Conservation (phyloP, 257 asterid species). For the Penstemon davidsonii region DNA sequence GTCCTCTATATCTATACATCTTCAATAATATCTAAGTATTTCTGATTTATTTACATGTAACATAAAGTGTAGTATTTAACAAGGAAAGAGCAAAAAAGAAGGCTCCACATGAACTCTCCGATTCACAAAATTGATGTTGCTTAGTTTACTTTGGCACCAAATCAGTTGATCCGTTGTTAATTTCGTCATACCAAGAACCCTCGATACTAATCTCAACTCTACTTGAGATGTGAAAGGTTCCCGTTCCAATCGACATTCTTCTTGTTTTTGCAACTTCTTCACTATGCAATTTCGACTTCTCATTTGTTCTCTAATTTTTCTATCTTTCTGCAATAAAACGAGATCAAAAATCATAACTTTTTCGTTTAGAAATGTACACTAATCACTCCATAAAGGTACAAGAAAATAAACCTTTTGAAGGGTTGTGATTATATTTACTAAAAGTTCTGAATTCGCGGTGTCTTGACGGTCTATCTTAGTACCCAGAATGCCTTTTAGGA, state of each 20-base stretch:
- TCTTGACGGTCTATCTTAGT: constrained; percentile 31
- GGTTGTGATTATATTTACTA: constrained; percentile 36
- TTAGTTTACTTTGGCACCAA: constrained; percentile 74
- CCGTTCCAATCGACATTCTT: constrained; percentile 25
- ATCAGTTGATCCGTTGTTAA: constrained; percentile 51
- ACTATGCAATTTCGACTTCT: constrained; percentile 75
- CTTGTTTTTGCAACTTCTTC: constrained; percentile 56
- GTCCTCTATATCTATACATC: no score
- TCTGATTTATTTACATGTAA: no score
- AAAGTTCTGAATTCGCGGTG: constrained; percentile 39
- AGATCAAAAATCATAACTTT: neutral
- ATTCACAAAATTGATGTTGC: constrained; percentile 51
- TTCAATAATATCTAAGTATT: no score
- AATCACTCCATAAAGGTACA: no score
- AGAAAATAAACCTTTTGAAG: constrained; percentile 65
- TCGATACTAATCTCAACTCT: constrained; percentile 61
- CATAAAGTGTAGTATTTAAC: constrained; percentile 30
- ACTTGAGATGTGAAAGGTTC: constrained; percentile 48
- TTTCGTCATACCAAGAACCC: constrained; percentile 59
- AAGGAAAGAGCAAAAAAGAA: constrained; percentile 75
- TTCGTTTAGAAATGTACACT: neutral
- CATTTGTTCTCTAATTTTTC: constrained; percentile 48
- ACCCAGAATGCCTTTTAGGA: constrained; percentile 35
- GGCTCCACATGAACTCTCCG: constrained; percentile 61
- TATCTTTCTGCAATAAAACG: constrained; percentile 61